These are phyloP conservation scores for Lathyrus oleraceus DNA, from an alignment of 306 rosid genomes.

Conservation along the genomic window DNA sequence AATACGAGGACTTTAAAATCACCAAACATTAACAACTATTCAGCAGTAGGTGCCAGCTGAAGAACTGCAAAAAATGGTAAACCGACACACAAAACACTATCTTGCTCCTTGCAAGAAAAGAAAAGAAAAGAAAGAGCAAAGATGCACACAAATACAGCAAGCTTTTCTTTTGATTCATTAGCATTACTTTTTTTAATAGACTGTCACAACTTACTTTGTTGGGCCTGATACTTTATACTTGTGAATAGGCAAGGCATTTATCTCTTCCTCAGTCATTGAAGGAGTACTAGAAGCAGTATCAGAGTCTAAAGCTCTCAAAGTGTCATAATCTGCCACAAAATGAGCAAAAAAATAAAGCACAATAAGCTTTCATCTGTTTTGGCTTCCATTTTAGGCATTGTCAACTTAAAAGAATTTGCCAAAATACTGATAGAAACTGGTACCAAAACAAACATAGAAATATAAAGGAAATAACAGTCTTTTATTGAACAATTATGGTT, in stretches of 20 bases:
- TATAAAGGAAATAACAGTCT: no score
- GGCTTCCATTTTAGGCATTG: not conserved
- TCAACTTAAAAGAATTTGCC: conserved; percentile 1
- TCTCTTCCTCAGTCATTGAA: conserved; percentile 63
- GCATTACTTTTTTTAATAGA: not conserved
- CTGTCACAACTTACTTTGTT: conserved; percentile 45
- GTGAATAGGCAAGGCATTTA: conserved; percentile 64
- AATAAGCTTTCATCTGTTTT: not conserved
- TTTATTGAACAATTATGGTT: no score
- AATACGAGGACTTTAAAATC: not conserved
- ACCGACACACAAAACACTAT: not conserved
- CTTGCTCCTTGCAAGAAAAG: not conserved
- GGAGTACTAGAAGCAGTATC: conserved; percentile 43
- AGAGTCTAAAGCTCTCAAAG: conserved; percentile 39
- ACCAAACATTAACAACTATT: not conserved
- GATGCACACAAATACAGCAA: not conserved
- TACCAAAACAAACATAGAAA: no score
- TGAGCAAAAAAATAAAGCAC: conserved; percentile 7
- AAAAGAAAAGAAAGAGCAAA: not conserved
- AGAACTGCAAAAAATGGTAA: not conserved
- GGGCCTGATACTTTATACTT: conserved; percentile 43
- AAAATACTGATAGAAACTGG: no score
- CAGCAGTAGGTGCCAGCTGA: not conserved
- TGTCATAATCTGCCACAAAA: conserved; percentile 45
- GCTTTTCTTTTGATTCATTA: not conserved